A percentile compares a stretch with the other conserved stretches of the same genome.
Evolutionary conservation across 2,329 filamentous ascomycete genomes (phyloP).

Genomic region (Graphilbum fragrans): DNA sequence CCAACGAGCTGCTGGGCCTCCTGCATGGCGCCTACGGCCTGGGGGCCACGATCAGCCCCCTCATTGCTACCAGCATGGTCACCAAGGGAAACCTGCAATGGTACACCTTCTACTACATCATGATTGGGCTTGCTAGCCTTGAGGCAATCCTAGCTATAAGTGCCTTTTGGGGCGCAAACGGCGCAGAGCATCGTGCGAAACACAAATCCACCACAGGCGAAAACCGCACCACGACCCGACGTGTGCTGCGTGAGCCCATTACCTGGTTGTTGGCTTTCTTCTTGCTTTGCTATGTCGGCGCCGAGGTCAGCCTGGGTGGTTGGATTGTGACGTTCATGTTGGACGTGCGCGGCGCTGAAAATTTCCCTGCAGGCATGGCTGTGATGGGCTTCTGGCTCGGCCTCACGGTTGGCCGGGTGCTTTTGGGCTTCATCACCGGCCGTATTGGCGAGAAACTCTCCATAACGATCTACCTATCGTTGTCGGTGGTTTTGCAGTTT

Average conservation of each 20-base stretch:
- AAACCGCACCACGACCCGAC: conserved; percentile 30
- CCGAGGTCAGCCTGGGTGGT: conserved; percentile 50
- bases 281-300: conserved; percentile 66
- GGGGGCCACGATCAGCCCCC: conserved; percentile 55
- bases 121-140: conserved; percentile 46
- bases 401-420: conserved; percentile 59
- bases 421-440: conserved; percentile 66
- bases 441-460: conserved; percentile 59
- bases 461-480: conserved; percentile 49
- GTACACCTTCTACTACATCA: conserved; percentile 67
- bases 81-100: conserved; percentile 49
- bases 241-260: conserved; percentile 35
- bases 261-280: conserved; percentile 67
- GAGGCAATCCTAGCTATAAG: conserved; percentile 38
- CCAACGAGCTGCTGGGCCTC: conserved; percentile 63
- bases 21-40: conserved; percentile 62
- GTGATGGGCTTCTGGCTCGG: conserved; percentile 79
- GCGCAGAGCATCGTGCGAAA: conserved; percentile 36
- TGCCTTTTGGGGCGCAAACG: conserved; percentile 55
- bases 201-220: conserved; percentile 18
- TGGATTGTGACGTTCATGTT: conserved; percentile 86
- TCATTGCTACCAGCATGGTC: conserved; percentile 64
- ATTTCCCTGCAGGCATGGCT: conserved; percentile 63
- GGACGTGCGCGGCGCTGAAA: conserved; percentile 53
- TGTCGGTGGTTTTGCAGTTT: conserved; percentile 53